A percentile compares a stretch with the other conserved stretches of the same genome.
These are phyloP conservation scores for Colletotrichum theobromicola DNA, from an alignment of 2,329 filamentous ascomycete species.

Conservation along the genomic window DNA sequence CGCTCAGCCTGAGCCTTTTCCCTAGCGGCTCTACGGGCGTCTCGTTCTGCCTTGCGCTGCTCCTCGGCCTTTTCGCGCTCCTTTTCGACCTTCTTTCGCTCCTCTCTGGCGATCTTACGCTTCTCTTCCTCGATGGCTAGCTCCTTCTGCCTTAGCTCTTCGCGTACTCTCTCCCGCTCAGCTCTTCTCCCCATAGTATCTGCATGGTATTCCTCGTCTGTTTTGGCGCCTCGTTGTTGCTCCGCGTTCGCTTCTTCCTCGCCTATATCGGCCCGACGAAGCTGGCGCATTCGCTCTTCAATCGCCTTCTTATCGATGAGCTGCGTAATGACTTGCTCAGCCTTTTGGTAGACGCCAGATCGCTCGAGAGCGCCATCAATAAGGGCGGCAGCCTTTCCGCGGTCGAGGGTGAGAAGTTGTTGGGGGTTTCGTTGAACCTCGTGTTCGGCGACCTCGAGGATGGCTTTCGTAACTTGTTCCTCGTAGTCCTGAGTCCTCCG, in stretches of 20 bases:
- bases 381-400: constrained; percentile 74
- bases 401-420: constrained; percentile 74
- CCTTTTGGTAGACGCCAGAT: constrained; percentile 75
- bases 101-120: constrained; percentile 60
- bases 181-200: constrained; percentile 67
- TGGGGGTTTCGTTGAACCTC: constrained; percentile 79
- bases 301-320: constrained; percentile 73
- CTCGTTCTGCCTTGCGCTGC: constrained; percentile 55
- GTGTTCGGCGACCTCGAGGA: constrained; percentile 72
- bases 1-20: constrained; percentile 47
- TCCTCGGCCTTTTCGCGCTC: constrained; percentile 55
- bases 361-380: constrained; percentile 81
- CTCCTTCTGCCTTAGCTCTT: constrained; percentile 64
- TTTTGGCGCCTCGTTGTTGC: constrained; percentile 68
- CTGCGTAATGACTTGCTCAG: constrained; percentile 65
- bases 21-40: constrained; percentile 50
- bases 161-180: constrained; percentile 66
- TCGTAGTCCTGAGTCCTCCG: constrained; percentile 66
- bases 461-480: constrained; percentile 66
- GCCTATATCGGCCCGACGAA: constrained; percentile 72
- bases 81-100: constrained; percentile 55
- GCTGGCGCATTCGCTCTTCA: constrained; percentile 71
- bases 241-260: constrained; percentile 72
- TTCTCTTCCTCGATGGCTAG: constrained; percentile 67
- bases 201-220: constrained; percentile 74